Percentiles rank a stretch among this genome's conserved stretches.
phyloP scores from a whole-genome alignment of 1,284 basidiomycete genomes.

The Cerrena zonata region DNA sequence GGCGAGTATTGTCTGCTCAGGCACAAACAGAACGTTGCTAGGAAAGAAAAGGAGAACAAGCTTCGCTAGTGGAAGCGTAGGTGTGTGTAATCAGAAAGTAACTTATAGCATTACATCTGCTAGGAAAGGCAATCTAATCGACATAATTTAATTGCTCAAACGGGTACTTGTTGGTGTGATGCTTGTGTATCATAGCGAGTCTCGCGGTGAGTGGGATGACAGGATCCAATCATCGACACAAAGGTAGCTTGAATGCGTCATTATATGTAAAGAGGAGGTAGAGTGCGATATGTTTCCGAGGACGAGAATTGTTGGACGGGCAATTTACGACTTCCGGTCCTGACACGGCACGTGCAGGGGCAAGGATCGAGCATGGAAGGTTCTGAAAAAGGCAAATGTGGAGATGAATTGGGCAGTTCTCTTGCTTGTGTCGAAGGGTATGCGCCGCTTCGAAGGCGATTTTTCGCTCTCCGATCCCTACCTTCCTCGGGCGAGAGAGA shows the following conservation, averaged over 20 bases:
- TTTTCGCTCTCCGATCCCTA: background rate
- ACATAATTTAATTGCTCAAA: too few relatives aligned
- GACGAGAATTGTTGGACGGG: background rate
- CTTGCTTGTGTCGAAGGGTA: too few relatives aligned
- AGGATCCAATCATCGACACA: too few relatives aligned
- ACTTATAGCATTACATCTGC: too few relatives aligned
- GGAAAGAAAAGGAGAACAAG: conserved; percentile 34
- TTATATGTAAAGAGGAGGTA: too few relatives aligned
- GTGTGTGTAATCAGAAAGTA: background rate
- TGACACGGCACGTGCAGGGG: background rate
- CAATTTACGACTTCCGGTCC: background rate
- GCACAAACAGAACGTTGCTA: conserved; percentile 39
- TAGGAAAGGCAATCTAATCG: too few relatives aligned
- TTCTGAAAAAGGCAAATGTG: background rate
- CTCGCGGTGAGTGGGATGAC: too few relatives aligned
- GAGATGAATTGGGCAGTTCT: background rate
- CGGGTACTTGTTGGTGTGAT: too few relatives aligned
- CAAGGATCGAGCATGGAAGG: conserved; percentile 1
- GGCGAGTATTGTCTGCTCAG: conserved; percentile 70
- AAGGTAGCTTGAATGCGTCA: too few relatives aligned
- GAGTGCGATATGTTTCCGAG: too few relatives aligned
- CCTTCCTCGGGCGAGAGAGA: background rate
- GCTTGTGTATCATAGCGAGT: too few relatives aligned
- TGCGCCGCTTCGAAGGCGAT: too few relatives aligned
- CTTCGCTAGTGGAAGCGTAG: conserved; percentile 6